Base-by-base conservation (phyloP, 2,329 filamentous ascomycete species). In the Zopfia rhizophila region DNA sequence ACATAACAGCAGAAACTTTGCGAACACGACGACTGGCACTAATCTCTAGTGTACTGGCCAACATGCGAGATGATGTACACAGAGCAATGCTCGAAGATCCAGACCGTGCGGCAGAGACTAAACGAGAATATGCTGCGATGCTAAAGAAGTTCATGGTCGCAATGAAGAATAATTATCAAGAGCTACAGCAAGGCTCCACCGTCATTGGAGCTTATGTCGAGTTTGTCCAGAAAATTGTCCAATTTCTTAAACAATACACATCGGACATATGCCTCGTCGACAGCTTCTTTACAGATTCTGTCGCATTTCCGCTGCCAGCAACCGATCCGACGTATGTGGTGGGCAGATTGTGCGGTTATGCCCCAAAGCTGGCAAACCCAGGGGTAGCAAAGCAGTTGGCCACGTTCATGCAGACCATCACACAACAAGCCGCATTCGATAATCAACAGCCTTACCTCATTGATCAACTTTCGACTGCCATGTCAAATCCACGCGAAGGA, bases 271-370 rank as follows among this genome's bases (percentile, higher is more conserved):
- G 76, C 51, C 73, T 76, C 0, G 73, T 86, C 12, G 77, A 85
- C 42, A 64, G 71, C 1, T 86, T 85, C 72, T 86, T 86, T 65
- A 84, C 79, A 2, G 79, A 86, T 53, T 82, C 83, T 2, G 70
- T 75, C 2, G 75, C 77, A 0, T 87, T 87, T 60, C 84, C 84
- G 2, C 70, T 86, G 4, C 84, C 84, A 5, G 75, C 76, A 3
- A 73, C 70, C 2, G 84, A 87, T 58, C 84, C 84, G 2, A 80
- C 76, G 0, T 87, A 87, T 60, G 82, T 87, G 17, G 79, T 85
- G 4, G 83, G 82, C 7, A 78, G 78, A 45, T 69, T 87, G 22
- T 83, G 81, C 53, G 78, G 81, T 31, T 87, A 86, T 49, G 78
- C 76, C 10, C 72, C 80, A 1, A 83, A 81, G 53, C 67, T 85